These are phyloP conservation scores for Corymbia maculata DNA, from an alignment of 345 rosid species.

Conservation along the genomic window DNA sequence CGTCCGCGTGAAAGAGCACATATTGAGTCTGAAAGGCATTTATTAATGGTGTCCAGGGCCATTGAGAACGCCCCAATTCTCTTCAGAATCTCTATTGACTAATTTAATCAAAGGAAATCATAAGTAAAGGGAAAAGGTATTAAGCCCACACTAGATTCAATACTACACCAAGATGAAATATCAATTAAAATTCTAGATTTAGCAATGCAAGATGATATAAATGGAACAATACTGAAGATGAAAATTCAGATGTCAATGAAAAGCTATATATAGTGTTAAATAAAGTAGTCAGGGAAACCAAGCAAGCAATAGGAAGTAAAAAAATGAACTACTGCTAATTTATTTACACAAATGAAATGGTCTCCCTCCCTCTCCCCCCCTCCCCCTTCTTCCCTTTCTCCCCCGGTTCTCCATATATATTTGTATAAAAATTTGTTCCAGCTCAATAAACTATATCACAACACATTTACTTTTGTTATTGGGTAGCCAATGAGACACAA, in stretches of 20 bases:
- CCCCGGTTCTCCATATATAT: not conserved
- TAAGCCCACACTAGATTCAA: not conserved
- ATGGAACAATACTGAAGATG: not conserved
- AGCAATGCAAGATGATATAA: not conserved
- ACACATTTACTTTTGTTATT: not conserved
- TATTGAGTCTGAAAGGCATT: conserved; percentile 86
- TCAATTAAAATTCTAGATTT: not conserved
- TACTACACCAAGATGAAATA: not conserved
- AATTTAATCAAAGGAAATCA: not conserved
- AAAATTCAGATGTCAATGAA: not conserved
- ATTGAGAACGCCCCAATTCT: conserved; percentile 87
- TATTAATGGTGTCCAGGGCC: conserved; percentile 85
- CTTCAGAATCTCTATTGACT: conserved; percentile 90
- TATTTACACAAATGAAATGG: not conserved
- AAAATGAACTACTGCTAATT: not conserved
- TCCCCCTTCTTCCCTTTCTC: not conserved
- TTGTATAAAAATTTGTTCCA: not conserved
- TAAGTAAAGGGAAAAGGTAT: not conserved
- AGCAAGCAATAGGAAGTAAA: not conserved
- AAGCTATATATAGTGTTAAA: not conserved
- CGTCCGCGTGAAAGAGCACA: conserved; percentile 80
- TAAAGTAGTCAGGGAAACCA: not conserved
- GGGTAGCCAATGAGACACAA: not conserved
- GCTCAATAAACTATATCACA: not conserved
- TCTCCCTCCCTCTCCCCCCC: not conserved